A percentile compares a stretch with the other conserved stretches of the same genome.
Evolutionary conservation across 2,329 filamentous ascomycete species (phyloP).

Genomic region (Aaosphaeria arxii): DNA sequence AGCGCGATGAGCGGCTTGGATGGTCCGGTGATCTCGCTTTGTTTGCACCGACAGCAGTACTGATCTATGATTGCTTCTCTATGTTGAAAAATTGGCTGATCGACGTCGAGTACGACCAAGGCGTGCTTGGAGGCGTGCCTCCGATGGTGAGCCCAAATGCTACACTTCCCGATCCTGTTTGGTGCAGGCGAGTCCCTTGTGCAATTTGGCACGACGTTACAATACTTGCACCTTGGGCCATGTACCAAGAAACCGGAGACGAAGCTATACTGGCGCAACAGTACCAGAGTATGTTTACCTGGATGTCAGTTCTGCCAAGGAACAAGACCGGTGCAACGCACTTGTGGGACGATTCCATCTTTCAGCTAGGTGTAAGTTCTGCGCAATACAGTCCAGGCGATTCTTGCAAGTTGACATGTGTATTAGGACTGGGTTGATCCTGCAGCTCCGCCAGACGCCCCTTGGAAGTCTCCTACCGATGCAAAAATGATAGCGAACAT

Average conservation of each 20-base stretch:
- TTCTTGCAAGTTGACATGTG: not conserved
- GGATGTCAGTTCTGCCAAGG: not conserved
- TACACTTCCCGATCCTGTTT: not conserved
- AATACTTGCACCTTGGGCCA: not conserved
- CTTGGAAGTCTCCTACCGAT: not conserved
- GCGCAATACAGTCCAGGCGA: not conserved
- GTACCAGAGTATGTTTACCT: not conserved
- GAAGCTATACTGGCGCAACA: not conserved
- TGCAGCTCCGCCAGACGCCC: not conserved
- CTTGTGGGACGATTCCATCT: not conserved
- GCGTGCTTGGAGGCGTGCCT: not conserved
- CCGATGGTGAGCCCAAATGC: not conserved
- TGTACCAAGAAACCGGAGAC: not conserved
- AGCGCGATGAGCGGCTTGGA: conserved; percentile 54
- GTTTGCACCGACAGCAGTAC: conserved; percentile 52
- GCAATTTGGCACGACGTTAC: not conserved
- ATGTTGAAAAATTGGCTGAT: conserved; percentile 52
- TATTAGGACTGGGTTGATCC: conserved; percentile 1
- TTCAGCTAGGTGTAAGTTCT: not conserved
- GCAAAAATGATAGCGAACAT: not conserved
- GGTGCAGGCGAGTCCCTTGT: not conserved
- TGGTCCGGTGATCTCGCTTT: conserved; percentile 54
- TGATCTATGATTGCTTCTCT: conserved; percentile 52
- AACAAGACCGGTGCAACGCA: not conserved
- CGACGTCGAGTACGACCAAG: conserved; percentile 43